A percentile compares a stretch with the other conserved stretches of the same genome.
Conservation (phyloP, 352 stramenopile genomes). For the Pythium dissimile region DNA sequence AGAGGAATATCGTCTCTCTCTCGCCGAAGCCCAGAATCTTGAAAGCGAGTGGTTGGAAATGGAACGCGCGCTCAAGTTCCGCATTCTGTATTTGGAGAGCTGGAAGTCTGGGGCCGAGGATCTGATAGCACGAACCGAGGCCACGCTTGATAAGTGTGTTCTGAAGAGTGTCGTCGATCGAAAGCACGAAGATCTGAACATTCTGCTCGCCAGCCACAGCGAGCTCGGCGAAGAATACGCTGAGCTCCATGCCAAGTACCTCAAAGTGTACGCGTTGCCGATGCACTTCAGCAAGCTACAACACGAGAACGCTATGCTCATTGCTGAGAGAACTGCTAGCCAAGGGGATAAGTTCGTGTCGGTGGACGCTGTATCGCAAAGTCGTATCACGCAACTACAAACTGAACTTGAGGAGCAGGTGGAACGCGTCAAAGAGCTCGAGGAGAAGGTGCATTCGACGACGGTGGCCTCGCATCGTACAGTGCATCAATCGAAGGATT, state of each 20-base stretch:
- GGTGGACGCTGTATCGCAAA: slow-evolving; percentile 23
- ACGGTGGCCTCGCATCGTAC: not conserved
- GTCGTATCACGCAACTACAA: slow-evolving; percentile 51
- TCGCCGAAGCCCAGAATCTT: slow-evolving; percentile 22
- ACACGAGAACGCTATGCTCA: slow-evolving; percentile 48
- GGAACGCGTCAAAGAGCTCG: slow-evolving; percentile 41
- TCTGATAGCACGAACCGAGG: slow-evolving; percentile 60
- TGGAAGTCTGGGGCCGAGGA: slow-evolving; percentile 81
- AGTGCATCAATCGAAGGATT: not conserved
- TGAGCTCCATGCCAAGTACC: slow-evolving; percentile 45
- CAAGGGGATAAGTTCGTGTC: slow-evolving; percentile 5
- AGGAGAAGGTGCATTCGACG: slow-evolving; percentile 25
- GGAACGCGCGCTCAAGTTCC: slow-evolving; percentile 82
- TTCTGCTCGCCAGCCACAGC: slow-evolving; percentile 37
- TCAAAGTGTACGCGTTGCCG: slow-evolving; percentile 46
- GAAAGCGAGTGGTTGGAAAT: slow-evolving; percentile 85
- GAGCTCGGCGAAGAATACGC: slow-evolving; percentile 38
- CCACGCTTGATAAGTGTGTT: slow-evolving; percentile 57
- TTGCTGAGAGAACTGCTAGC: slow-evolving; percentile 29
- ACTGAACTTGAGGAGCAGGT: slow-evolving; percentile 37
- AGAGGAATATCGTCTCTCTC: slow-evolving; percentile 21
- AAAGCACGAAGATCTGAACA: slow-evolving; percentile 28
- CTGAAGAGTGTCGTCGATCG: slow-evolving; percentile 43
- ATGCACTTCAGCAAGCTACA: slow-evolving; percentile 37
- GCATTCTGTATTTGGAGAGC: slow-evolving; percentile 89